phyloP scores from a whole-genome alignment of 2,329 filamentous ascomycete genomes.

The Claviceps arundinis region DNA sequence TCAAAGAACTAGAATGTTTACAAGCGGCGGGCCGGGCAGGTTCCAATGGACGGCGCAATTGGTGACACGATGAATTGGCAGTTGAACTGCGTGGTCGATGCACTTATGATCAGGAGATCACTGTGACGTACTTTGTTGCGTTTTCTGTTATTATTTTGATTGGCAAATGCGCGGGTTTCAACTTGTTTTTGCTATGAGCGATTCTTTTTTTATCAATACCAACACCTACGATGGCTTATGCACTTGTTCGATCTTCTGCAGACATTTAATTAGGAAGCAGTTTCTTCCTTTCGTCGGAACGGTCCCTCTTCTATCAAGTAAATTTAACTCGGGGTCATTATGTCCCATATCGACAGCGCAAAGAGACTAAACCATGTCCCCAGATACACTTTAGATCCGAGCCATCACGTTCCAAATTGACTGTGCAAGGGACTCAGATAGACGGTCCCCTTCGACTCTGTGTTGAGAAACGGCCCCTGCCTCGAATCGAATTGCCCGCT shows the following conservation, averaged over 20 bases:
- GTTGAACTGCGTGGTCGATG: neutral
- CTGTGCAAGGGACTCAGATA: too few relatives aligned
- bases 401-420: too few relatives aligned
- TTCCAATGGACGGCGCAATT: neutral
- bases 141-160: neutral
- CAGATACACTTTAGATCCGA: too few relatives aligned
- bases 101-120: neutral
- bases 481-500: too few relatives aligned
- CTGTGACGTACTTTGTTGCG: neutral
- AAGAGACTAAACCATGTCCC: conserved; percentile 3
- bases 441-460: too few relatives aligned
- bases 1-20: neutral
- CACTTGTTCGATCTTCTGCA: neutral
- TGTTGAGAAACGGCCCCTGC: too few relatives aligned
- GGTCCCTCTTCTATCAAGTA: neutral
- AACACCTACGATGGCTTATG: neutral
- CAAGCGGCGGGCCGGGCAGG: neutral
- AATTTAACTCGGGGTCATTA: neutral
- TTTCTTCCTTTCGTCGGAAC: neutral
- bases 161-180: neutral
- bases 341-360: neutral
- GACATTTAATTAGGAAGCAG: neutral
- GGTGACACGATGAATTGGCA: neutral
- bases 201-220: neutral
- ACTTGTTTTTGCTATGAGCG: neutral